Evolutionary conservation across 257 asterid species (phyloP).

Genomic region (Solanum neorickii): DNA sequence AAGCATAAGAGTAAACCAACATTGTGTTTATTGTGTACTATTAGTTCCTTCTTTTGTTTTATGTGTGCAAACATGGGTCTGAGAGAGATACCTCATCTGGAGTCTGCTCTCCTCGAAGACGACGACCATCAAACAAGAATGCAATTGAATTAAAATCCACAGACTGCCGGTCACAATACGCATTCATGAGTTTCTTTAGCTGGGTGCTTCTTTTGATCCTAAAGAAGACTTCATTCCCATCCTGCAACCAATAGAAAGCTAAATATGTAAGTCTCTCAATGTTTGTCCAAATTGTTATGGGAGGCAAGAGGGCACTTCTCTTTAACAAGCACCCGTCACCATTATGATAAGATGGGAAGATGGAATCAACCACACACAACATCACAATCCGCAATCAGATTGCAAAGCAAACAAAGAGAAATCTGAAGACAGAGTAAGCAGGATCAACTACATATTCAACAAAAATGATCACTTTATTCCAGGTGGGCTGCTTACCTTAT

Average conservation of each 20-base stretch:
- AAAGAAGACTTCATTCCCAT: conserved; percentile 33
- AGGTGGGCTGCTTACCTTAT: not conserved
- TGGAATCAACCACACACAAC: not conserved
- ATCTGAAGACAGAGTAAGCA: not conserved
- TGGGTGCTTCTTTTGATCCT: conserved; percentile 36
- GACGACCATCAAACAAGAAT: conserved; percentile 34
- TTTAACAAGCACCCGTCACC: not conserved
- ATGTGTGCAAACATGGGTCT: not conserved
- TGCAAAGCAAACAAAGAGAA: not conserved
- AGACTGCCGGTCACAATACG: conserved; percentile 32
- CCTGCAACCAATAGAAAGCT: conserved; percentile 6
- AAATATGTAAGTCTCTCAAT: not conserved
- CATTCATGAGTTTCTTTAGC: conserved; percentile 34
- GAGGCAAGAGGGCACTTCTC: not conserved
- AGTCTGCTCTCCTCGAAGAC: conserved; percentile 30
- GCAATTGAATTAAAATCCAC: conserved; percentile 26
- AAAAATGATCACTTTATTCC: not conserved
- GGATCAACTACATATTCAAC: not conserved
- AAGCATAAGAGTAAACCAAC: not conserved
- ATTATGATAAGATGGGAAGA: not conserved
- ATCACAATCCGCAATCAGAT: not conserved
- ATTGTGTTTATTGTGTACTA: not conserved
- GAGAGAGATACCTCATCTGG: conserved; percentile 22
- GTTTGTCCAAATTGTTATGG: not conserved
- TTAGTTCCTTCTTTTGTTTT: not conserved